phyloP scores from a whole-genome alignment of 495 filamentous ascomycete genomes.

The Hypoxylon trugodes region DNA sequence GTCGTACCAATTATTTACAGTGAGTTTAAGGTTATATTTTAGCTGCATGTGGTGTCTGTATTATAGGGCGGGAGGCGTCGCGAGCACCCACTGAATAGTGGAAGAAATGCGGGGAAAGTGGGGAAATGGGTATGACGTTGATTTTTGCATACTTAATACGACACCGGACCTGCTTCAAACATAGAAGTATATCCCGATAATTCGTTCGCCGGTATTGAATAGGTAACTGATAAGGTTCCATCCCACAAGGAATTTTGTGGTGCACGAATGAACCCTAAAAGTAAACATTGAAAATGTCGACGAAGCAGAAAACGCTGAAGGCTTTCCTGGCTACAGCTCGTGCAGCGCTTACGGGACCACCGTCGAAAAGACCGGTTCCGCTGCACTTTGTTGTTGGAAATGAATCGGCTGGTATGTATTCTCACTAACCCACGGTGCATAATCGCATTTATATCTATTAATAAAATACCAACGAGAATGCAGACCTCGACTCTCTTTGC shows the following conservation, averaged over 20 bases:
- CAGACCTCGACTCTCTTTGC: constrained; percentile 92
- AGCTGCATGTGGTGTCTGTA: not conserved
- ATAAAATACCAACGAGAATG: constrained; percentile 22
- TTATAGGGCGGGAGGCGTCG: too few species aligned
- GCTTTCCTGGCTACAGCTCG: constrained; percentile 52
- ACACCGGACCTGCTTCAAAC: too few species aligned
- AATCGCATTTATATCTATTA: not conserved
- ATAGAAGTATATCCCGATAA: too few species aligned
- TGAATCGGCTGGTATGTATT: constrained; percentile 70
- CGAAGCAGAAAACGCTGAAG: constrained; percentile 38
- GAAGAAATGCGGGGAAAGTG: not conserved
- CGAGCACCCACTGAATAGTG: not conserved
- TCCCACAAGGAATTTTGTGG: not conserved
- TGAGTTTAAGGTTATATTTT: not conserved
- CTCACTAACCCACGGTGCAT: not conserved
- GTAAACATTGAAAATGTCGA: constrained; percentile 25
- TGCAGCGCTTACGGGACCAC: constrained; percentile 49
- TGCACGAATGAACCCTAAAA: constrained; percentile 11
- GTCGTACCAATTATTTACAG: not conserved
- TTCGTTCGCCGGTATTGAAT: too few species aligned
- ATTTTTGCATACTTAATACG: constrained; percentile 2
- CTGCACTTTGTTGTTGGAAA: constrained; percentile 76
- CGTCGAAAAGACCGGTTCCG: constrained; percentile 47
- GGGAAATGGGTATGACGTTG: constrained; percentile 13
- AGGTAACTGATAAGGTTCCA: too few species aligned